Evolutionary conservation across 305 asterid genomes (phyloP).

Genomic region (Fraxinus dipetala): DNA sequence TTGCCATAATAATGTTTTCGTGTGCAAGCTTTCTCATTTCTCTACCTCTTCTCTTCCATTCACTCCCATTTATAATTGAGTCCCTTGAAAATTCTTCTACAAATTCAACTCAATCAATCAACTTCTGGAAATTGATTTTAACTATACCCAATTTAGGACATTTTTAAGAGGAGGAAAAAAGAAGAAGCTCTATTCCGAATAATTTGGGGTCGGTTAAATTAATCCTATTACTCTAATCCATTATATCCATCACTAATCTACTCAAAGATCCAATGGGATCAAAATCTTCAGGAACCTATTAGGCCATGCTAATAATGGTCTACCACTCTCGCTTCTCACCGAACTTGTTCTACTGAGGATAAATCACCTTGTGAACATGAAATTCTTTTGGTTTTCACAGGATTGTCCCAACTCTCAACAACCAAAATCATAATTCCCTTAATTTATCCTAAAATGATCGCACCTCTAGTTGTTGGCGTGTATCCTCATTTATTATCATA

Average conservation of each 20-base stretch:
- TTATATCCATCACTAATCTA: neutral
- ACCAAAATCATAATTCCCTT: neutral
- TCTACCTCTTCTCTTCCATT: neutral
- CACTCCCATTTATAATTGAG: slow-evolving; percentile 4
- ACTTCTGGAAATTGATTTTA: slow-evolving; percentile 1
- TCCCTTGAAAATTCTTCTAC: slow-evolving; percentile 6
- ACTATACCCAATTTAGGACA: neutral
- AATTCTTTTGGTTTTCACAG: neutral
- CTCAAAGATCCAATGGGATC: neutral
- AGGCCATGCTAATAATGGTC: neutral
- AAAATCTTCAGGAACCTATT: neutral
- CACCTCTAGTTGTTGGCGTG: neutral
- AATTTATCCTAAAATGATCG: neutral
- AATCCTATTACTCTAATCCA: neutral
- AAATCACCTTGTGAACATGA: neutral
- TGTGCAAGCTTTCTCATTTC: slow-evolving; percentile 15
- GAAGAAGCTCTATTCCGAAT: neutral
- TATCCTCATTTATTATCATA: neutral
- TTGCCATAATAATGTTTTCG: slow-evolving; percentile 10
- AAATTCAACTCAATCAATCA: slow-evolving; percentile 11
- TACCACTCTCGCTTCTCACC: neutral
- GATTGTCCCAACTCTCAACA: neutral
- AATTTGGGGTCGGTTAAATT: neutral
- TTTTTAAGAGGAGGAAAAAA: neutral
- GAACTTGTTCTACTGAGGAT: neutral